Base-by-base conservation (phyloP, 2,329 filamentous ascomycete species). In the Purpureocillium lavendulum region DNA sequence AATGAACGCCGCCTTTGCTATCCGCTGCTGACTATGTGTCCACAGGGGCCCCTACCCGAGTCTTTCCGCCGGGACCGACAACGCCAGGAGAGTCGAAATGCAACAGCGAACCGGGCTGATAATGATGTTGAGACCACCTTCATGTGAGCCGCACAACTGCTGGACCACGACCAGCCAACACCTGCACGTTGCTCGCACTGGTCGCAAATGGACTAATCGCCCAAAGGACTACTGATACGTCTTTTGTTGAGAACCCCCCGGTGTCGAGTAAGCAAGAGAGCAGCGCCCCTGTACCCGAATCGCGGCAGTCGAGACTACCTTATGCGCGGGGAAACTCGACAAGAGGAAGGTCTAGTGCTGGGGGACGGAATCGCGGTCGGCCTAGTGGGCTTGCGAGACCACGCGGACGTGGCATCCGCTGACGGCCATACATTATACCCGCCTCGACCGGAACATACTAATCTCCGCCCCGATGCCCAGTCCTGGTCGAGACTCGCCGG, bases 191-290 rank as follows among this genome's bases (percentile, higher is more conserved):
- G 16, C 33, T n/a, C 35, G 21, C 40, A 43, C 30, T 7, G 9
- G 45, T 36, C 45, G 53, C 48, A 43, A 54, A 44, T 40, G 45
- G 46, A 33, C 35, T 41, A 14, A 41, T 32, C 7, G 24, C 15
- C 4, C 5, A 16, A 40, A 90, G 85, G 73, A 95, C 89, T 17
- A 94, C 87, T 10, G 88, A 95, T 56, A 94, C 84, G 6, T 87
- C 86, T 2, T 96, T 95, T 55, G 79, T 95, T 40, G 87, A 95
- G 28, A 86, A 95, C 52, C 89, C 88, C 7, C 62, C 73, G 2
- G 65, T 66, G n/a, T 64, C 73, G 12, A 69, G 70, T 17, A 77
- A 69, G 50, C 58, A 70, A 18, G 64, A 64, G 5, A 58, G 65
- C 7, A 73, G 66, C 44, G 69, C 67, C 46, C 57, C 62, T 21